These are phyloP conservation scores for Allium cepa DNA, from an alignment of 106 monocot genomes.

Conservation along the genomic window DNA sequence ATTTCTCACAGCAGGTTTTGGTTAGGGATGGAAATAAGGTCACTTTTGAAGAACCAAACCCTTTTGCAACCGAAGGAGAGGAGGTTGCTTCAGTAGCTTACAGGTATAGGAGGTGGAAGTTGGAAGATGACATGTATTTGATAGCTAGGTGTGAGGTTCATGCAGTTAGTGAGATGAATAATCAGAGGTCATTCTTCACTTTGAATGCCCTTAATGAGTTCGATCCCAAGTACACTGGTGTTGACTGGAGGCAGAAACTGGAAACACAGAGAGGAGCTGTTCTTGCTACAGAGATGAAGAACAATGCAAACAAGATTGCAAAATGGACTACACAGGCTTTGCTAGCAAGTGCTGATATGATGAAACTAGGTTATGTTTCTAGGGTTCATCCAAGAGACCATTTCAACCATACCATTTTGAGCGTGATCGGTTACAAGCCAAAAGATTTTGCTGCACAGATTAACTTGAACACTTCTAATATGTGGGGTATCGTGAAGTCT, in stretches of 20 bases:
- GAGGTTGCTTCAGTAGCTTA: constrained; percentile 82
- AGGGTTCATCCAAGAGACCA: constrained; percentile 77
- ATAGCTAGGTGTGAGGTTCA: constrained; percentile 93
- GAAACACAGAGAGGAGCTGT: constrained; percentile 96
- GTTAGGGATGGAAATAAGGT: constrained; percentile 72
- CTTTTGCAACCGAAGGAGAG: constrained; percentile 74
- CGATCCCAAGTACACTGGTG: constrained; percentile 74
- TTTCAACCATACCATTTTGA: constrained; percentile 79
- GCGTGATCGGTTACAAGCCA: constrained; percentile 88
- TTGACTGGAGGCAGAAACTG: constrained; percentile 97
- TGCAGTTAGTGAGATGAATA: constrained; percentile 54
- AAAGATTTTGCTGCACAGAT: constrained; percentile 92
- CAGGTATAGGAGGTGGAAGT: constrained; percentile 91
- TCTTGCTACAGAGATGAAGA: constrained; percentile 96
- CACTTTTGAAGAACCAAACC: constrained; percentile 83
- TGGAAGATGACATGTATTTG: constrained; percentile 70
- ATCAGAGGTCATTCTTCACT: constrained; percentile 69
- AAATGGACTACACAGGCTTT: constrained; percentile 94
- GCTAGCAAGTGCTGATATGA: constrained; percentile 82
- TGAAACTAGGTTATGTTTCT: constrained; percentile 94
- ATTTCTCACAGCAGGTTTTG: constrained; percentile 95
- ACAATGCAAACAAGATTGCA: constrained; percentile 94
- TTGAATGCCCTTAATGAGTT: constrained; percentile 94
- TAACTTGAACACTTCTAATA: constrained; percentile 78
- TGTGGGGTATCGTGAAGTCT: constrained; percentile 98